Evolutionary conservation across 2,329 filamentous ascomycete species (phyloP).

Genomic region (Trichophyton verrucosum): DNA sequence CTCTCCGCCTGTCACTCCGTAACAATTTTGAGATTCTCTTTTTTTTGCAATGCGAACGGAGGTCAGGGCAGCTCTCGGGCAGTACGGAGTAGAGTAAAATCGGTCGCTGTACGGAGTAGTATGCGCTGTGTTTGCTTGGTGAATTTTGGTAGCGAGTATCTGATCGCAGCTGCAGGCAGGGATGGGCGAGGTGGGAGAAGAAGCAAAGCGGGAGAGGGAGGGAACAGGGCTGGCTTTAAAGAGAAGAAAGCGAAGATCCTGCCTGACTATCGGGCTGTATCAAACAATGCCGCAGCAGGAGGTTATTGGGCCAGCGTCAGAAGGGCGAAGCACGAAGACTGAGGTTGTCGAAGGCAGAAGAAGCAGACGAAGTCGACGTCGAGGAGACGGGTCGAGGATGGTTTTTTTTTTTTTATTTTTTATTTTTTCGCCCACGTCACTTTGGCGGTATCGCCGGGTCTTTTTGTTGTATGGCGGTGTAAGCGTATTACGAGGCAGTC

Average conservation of each 20-base stretch:
- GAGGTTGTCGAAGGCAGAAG: background rate
- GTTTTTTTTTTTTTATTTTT: background rate
- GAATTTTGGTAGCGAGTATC: background rate
- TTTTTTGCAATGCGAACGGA: background rate
- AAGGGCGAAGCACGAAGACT: background rate
- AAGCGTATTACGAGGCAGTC: background rate
- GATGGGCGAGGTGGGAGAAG: background rate
- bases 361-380: background rate
- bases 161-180: slow-evolving; percentile 1
- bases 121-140: too few relatives aligned
- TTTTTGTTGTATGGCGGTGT: background rate
- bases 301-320: too few relatives aligned
- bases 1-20: background rate
- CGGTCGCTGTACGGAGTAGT: too few relatives aligned
- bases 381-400: background rate
- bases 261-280: background rate
- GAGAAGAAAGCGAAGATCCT: background rate
- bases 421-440: background rate
- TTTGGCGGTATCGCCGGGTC: background rate
- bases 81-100: too few relatives aligned
- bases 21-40: background rate
- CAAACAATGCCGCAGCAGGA: background rate
- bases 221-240: background rate
- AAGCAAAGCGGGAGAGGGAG: background rate
- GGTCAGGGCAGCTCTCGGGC: too few relatives aligned